Evolutionary conservation across 2,329 filamentous ascomycete species (phyloP), one percentile per base, ranked within the genome.

Genomic region (Ceratocystis papillata): DNA sequence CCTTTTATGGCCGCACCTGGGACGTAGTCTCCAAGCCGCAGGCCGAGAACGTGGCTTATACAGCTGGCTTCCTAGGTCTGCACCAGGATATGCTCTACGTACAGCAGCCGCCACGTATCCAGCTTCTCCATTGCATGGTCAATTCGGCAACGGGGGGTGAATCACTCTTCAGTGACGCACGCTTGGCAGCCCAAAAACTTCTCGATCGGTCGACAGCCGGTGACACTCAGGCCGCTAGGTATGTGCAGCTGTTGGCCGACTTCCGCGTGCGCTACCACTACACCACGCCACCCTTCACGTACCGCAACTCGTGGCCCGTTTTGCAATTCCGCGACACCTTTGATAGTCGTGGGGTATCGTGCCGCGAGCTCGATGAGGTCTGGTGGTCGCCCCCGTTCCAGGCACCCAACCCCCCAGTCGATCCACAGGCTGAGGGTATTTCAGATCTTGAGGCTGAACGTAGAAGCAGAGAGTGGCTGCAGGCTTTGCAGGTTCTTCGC

Each of bases 41-140:
- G 65, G 90, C 92, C 28, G 91, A 93, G 73, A 97, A 97, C 73
- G 89, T 96, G 3, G 93, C 94, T 8, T 91, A 97, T 76, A 96
- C 93, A 0, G 87, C 83, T 72, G 81, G 87, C 62, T 87, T 86
- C 72, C 84, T 97, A 1, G 89, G 89, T 17, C 85, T 96, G 61
- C 94, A 99, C 77, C 94, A 96, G 83, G 94, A 97, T 73, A 81
- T 97, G 50, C 80, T 96, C 65, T 97, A 97, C 76, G 87, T 94
- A 76, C 77, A 82, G 15, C 83, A 89, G 63, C 85, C 89, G 2
- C 93, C 93, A 0, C 85, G 87, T 41, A 83, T 94, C 63, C 93
- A 99, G 75, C 79, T 97, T 28, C 83, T 97, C 3, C 94, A 97
- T 76, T 96, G 91, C 72, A 80, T 97, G 53, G 83, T 88, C 69